These are phyloP conservation scores for Suillus placidus DNA, from an alignment of 768 basidiomycete species.

Conservation along the genomic window DNA sequence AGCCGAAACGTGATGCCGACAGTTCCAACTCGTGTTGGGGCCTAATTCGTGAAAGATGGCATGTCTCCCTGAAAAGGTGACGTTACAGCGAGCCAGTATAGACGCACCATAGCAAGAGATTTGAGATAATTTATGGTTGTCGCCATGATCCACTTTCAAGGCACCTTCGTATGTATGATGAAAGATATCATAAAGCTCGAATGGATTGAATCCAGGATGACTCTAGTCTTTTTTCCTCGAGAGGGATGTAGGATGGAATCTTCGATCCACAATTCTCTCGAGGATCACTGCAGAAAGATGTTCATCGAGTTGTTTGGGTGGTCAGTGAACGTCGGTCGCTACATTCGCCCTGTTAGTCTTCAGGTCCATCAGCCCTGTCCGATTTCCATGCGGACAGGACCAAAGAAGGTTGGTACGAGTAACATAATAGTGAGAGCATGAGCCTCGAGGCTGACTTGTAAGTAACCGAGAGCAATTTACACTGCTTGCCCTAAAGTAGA, in stretches of 20 bases:
- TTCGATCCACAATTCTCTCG: not conserved
- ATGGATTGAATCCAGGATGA: not conserved
- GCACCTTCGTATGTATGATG: not conserved
- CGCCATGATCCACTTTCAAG: not conserved
- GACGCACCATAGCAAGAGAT: not conserved
- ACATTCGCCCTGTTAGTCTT: not conserved
- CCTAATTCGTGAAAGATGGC: not conserved
- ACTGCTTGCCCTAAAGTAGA: constrained; percentile 25
- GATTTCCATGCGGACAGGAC: not conserved
- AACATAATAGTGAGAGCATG: not conserved
- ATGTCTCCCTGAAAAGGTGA: not conserved
- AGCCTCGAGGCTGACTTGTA: not conserved
- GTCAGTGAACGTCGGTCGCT: not conserved
- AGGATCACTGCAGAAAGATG: not conserved
- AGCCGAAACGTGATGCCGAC: not conserved
- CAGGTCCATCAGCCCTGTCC: not conserved
- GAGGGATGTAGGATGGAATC: not conserved
- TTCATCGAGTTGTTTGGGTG: not conserved
- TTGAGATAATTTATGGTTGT: not conserved
- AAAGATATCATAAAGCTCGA: not conserved
- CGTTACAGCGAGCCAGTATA: not conserved
- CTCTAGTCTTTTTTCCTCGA: not conserved
- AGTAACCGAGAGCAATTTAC: constrained; percentile 4
- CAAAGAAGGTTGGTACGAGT: not conserved
- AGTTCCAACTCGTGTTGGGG: not conserved